Conservation (phyloP, 306 rosid species). For the Carpinus fangiana region DNA sequence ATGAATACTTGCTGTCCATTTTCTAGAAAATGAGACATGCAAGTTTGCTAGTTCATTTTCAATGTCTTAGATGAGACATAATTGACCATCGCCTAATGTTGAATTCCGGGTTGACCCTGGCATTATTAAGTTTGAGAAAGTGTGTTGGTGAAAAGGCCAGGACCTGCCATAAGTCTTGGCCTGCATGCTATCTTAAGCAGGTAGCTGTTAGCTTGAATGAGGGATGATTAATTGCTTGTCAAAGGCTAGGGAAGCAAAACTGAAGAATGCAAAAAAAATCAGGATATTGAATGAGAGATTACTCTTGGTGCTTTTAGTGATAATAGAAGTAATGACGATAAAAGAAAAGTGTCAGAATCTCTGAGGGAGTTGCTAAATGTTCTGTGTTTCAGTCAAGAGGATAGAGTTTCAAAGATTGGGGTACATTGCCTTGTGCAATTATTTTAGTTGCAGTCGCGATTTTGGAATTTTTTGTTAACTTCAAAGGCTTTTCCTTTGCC, state of each 20-base stretch:
- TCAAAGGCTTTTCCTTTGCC: not conserved
- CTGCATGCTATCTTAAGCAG: not conserved
- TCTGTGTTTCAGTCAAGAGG: not conserved
- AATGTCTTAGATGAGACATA: not conserved
- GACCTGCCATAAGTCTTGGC: not conserved
- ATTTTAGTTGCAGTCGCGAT: not conserved
- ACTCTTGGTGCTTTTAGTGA: not conserved
- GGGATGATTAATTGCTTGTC: not conserved
- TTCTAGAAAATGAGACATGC: not conserved
- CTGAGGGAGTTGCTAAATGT: not conserved
- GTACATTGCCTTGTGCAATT: not conserved
- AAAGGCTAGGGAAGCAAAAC: not conserved
- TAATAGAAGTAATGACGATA: not conserved
- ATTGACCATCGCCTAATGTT: not conserved
- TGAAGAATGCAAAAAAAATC: not conserved
- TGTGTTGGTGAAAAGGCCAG: not conserved
- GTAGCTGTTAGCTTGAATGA: not conserved
- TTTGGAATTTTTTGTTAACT: not conserved
- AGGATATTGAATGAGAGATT: not conserved
- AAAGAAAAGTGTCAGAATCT: not conserved
- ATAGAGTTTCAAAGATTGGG: not conserved
- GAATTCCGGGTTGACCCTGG: not conserved
- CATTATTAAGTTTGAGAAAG: too few species aligned
- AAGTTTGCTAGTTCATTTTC: not conserved
- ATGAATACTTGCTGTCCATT: not conserved